Evolutionary conservation across 495 filamentous ascomycete species (phyloP).

Genomic region (Aspergillus taichungensis): DNA sequence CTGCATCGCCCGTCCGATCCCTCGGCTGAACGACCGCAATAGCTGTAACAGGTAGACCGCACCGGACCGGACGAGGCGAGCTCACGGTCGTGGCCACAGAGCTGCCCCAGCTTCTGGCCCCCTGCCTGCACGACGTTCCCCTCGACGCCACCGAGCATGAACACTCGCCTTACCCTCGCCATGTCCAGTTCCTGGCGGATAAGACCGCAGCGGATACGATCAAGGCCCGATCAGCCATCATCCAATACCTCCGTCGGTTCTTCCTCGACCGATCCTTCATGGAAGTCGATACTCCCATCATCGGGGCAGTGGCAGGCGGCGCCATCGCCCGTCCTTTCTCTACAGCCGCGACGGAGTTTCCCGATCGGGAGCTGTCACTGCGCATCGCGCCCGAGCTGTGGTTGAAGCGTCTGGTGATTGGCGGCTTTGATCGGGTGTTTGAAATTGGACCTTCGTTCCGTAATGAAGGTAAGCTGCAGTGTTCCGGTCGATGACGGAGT

Average conservation of each 20-base stretch:
- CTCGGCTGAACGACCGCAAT: slow-evolving; percentile 12
- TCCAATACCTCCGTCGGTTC: slow-evolving; percentile 64
- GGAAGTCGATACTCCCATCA: slow-evolving; percentile 84
- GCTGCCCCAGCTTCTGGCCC: slow-evolving; percentile 63
- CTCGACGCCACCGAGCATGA: slow-evolving; percentile 54
- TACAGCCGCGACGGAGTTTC: slow-evolving; percentile 63
- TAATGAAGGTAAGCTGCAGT: slow-evolving; percentile 61
- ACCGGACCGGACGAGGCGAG: slow-evolving; percentile 64
- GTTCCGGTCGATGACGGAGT: not conserved
- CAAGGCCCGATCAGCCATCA: slow-evolving; percentile 62
- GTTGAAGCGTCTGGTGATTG: slow-evolving; percentile 86
- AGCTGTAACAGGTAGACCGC: slow-evolving; percentile 64
- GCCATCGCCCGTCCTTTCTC: slow-evolving; percentile 80
- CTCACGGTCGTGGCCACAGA: slow-evolving; percentile 61
- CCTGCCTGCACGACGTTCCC: slow-evolving; percentile 68
- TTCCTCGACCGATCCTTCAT: slow-evolving; percentile 62
- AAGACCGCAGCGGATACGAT: slow-evolving; percentile 55
- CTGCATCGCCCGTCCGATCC: not conserved
- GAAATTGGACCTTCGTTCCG: slow-evolving; percentile 91
- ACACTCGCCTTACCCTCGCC: slow-evolving; percentile 54
- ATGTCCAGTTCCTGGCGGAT: slow-evolving; percentile 77
- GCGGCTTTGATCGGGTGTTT: slow-evolving; percentile 82
- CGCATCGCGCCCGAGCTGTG: slow-evolving; percentile 90
- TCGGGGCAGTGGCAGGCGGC: slow-evolving; percentile 67
- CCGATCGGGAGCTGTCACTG: slow-evolving; percentile 58